Evolutionary conservation across 805 yeast species (phyloP), one percentile per base, ranked within the genome.

Genomic region (Saccharomycopsis fodiens): DNA sequence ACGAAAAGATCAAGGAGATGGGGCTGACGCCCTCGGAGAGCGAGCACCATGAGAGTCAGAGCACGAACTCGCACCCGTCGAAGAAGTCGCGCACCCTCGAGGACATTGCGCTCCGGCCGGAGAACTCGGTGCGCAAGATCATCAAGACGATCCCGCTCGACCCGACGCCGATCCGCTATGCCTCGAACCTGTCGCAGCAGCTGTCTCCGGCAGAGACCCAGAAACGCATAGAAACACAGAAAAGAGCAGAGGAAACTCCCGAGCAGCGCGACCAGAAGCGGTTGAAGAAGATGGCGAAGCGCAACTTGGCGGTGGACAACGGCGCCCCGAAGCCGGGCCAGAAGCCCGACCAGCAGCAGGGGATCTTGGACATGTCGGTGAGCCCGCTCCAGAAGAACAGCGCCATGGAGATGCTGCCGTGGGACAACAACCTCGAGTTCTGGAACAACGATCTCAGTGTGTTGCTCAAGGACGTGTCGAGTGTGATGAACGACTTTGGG

Each of bases 91-190:
- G 84, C 53, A 66, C 78, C 3, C 59, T 79, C 10, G 75, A 83
- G 2, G 50, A 48, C n/a, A 25, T 27, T 44, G 70, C 76, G 3
- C 65, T 70, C 34, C 73, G 82, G 57, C 85, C 86, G 1, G 91
- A 81, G 57, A 72, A 76, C 21, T 75, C 80, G 39, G 93, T 91
- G 1, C 69, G 93, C 52, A 77, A 73, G 57, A 81, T 85, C 51
- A 85, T 85, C 39, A 72, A 78, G 40, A 85, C 89, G 0, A 80
- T 85, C 53, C 95, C 95, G 2, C 64, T 85, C 52, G 95, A 85
- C 59, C 95, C 95, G 0, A 81, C 76, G 44, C 95, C 95, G 3
- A 85, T 85, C 32, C 62, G 41, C 21, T 35, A 27, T 10, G 36
- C 20, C 7, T 32, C 36, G 17, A 25, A 25, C 29, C 10, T 10